Evolutionary conservation across 441 rosid species (phyloP), one percentile per base, ranked within the genome.

Genomic region (Adansonia grandidieri): DNA sequence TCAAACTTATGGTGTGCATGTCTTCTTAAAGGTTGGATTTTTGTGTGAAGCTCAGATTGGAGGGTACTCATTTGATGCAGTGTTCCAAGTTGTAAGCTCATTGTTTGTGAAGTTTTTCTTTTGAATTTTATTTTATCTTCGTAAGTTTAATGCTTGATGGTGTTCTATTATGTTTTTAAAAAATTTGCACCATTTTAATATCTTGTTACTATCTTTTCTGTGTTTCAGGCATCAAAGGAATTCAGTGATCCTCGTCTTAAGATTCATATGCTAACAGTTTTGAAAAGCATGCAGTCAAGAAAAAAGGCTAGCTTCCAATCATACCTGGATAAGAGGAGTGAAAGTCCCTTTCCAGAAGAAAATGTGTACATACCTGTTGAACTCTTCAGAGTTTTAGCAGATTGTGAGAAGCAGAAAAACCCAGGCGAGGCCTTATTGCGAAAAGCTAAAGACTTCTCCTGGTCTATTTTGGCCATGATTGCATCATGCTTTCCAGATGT

Each of bases 401-500:
- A 92, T 79, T 89, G 97, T 63, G 99, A 97, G 91, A 92, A 91
- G 88, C 93, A 90, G 83, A 91, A 88, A 81, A 84, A 83, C 78
- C 92, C 98, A 77, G 99, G 98, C 76, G 91, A 80, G 80, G 88
- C 95, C 78, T 97, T 97, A 82, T 83, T 97, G 86, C 81, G 76
- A 75, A 97, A 92, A 88, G 98, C 98, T 53, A 97, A 95, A 88
- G 98, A 95, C 81, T 80, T 97, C 83, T 95, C 98, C 3, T 97
- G 99, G 99, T 92, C 98, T 69, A 87, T 93, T 79, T 91, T 97
- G 91, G 99, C 97, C 72, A 89, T 95, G 90, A 86, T 95, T 84
- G 99, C 98, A 54, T 97, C 98, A 74, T 97, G 99, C 90, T 97
- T 93, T 83, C 86, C 96, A 50, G 98, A 97, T 78, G 97, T 91